phyloP scores from a whole-genome alignment of 768 basidiomycete genomes.

The Boletus tomentosulus region DNA sequence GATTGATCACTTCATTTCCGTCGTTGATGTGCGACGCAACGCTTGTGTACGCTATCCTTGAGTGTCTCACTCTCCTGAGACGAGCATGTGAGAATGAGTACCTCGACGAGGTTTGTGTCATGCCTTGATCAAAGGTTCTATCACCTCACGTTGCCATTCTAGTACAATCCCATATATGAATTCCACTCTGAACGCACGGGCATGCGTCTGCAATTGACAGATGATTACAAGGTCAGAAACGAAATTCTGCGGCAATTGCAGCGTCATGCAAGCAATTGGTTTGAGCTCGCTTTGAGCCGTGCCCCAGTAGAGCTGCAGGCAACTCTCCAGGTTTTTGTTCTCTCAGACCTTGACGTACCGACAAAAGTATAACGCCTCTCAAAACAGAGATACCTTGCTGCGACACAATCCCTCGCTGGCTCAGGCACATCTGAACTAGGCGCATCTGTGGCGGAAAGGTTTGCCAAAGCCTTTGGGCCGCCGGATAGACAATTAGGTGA shows the following conservation, averaged over 20 bases:
- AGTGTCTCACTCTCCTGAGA: slow-evolving; percentile 85
- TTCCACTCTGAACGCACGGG: slow-evolving; percentile 75
- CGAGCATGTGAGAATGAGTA: slow-evolving; percentile 89
- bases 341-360: background rate
- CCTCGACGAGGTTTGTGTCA: slow-evolving; percentile 69
- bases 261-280: slow-evolving; percentile 75
- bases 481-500: slow-evolving; percentile 72
- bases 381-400: slow-evolving; percentile 79
- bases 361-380: background rate
- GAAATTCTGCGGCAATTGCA: slow-evolving; percentile 77
- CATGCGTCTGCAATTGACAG: slow-evolving; percentile 76
- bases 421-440: slow-evolving; percentile 84
- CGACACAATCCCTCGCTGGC: slow-evolving; percentile 64
- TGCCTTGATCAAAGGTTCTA: background rate
- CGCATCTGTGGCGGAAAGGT: slow-evolving; percentile 83
- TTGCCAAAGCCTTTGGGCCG: slow-evolving; percentile 76
- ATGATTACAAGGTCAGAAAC: slow-evolving; percentile 81
- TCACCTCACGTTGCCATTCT: slow-evolving; percentile 1
- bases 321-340: slow-evolving; percentile 69
- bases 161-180: slow-evolving; percentile 88
- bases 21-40: slow-evolving; percentile 89
- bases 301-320: slow-evolving; percentile 92
- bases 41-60: slow-evolving; percentile 85
- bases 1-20: slow-evolving; percentile 86
- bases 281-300: slow-evolving; percentile 78